A percentile compares a stretch with the other conserved stretches of the same genome.
Conservation (phyloP, 495 filamentous ascomycete species). For the Staphylotrichum longicolle region DNA sequence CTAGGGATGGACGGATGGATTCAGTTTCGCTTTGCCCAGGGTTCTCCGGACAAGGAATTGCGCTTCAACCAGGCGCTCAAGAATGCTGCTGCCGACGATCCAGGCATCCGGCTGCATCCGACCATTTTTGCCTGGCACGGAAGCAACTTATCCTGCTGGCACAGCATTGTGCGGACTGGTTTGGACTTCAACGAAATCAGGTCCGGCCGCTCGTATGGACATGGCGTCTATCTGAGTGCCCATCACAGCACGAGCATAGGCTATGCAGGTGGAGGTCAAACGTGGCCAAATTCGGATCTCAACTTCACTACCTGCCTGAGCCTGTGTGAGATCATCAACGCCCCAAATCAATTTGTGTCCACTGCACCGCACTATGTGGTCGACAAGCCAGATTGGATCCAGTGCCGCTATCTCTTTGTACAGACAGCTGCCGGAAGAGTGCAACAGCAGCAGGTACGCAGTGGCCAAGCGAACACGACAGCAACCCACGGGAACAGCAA, state of each 20-base stretch:
- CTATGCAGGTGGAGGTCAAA: conserved; percentile 43
- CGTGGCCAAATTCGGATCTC: conserved; percentile 67
- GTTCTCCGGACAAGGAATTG: conserved; percentile 84
- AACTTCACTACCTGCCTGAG: conserved; percentile 60
- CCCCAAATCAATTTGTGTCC: conserved; percentile 58
- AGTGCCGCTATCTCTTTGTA: conserved; percentile 85
- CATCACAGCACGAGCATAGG: conserved; percentile 54
- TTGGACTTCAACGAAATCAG: conserved; percentile 63
- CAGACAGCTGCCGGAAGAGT: conserved; percentile 26
- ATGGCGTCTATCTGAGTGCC: conserved; percentile 79
- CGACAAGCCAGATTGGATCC: conserved; percentile 79
- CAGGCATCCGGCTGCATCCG: conserved; percentile 46
- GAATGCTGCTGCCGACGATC: conserved; percentile 40
- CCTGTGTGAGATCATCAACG: conserved; percentile 86
- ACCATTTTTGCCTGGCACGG: conserved; percentile 87
- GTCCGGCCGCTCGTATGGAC: conserved; percentile 69
- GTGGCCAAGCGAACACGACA: neutral
- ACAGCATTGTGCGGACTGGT: conserved; percentile 81
- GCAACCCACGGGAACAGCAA: neutral
- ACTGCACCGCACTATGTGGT: conserved; percentile 67
- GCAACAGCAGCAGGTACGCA: too few species aligned
- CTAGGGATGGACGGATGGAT: conserved; percentile 65
- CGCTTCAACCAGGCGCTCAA: conserved; percentile 68
- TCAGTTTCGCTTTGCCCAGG: conserved; percentile 87
- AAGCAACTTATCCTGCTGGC: conserved; percentile 77